phyloP scores from a whole-genome alignment of 805 yeast species.

The Brettanomyces sp. region DNA sequence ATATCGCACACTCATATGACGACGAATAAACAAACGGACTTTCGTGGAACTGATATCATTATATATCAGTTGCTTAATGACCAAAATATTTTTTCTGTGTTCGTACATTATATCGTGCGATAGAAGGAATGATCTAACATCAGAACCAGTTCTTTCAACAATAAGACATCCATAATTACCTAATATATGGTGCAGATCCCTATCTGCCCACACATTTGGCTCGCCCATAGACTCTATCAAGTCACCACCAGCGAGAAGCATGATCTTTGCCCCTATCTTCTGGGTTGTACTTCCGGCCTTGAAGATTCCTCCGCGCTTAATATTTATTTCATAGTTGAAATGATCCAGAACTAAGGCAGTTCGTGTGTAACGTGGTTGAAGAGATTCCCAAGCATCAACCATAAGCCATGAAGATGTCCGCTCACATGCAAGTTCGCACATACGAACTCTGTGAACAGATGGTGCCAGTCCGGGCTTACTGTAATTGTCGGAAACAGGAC shows the following conservation, averaged over 20 bases:
- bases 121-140: conserved; percentile 83
- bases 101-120: conserved; percentile 97
- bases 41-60: conserved; percentile 95
- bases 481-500: conserved; percentile 91
- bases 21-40: conserved; percentile 80
- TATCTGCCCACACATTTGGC: conserved; percentile 98
- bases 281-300: conserved; percentile 48
- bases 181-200: conserved; percentile 85
- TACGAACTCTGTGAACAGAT: conserved; percentile 82
- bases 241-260: conserved; percentile 97
- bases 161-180: conserved; percentile 95
- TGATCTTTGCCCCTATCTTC: conserved; percentile 70
- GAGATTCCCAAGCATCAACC: conserved; percentile 99
- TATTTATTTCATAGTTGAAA: conserved; percentile 89
- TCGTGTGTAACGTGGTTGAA: conserved; percentile 83
- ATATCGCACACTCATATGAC: conserved; percentile 96
- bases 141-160: conserved; percentile 94
- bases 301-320: conserved; percentile 76
- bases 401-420: conserved; percentile 94
- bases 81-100: conserved; percentile 86
- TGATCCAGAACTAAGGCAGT: conserved; percentile 95
- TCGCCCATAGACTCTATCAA: conserved; percentile 99
- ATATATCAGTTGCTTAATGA: conserved; percentile 90
- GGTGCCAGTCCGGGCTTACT: conserved; percentile 89
- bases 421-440: conserved; percentile 98